phyloP scores from a whole-genome alignment of 805 yeast species.

The Scheffersomyces lignosus region DNA sequence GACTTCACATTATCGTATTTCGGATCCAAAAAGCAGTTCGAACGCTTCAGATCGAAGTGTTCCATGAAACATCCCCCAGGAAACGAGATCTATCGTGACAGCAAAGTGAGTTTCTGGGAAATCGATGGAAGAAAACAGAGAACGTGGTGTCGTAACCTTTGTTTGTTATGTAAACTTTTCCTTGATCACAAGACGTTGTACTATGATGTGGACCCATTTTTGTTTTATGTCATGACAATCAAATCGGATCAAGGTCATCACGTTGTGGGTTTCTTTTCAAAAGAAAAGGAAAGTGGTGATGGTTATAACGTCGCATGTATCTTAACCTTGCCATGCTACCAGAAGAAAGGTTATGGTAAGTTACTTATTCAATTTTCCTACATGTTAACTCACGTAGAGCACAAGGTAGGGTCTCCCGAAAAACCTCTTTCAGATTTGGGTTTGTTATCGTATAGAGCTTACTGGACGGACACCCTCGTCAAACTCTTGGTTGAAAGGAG shows the following conservation, averaged over 20 bases:
- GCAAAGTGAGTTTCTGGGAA: slow-evolving; percentile 90
- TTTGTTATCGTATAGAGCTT: slow-evolving; percentile 87
- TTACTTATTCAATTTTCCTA: slow-evolving; percentile 90
- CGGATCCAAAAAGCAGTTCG: slow-evolving; percentile 87
- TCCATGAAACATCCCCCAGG: slow-evolving; percentile 97
- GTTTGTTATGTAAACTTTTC: slow-evolving; percentile 85
- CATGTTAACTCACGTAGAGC: slow-evolving; percentile 83
- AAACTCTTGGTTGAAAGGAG: slow-evolving; percentile 64
- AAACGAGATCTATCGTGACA: slow-evolving; percentile 93
- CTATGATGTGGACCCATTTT: slow-evolving; percentile 96
- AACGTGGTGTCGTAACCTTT: slow-evolving; percentile 95
- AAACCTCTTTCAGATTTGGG: slow-evolving; percentile 96
- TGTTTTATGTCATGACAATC: slow-evolving; percentile 93
- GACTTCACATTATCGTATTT: slow-evolving; percentile 88
- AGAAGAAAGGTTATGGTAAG: slow-evolving; percentile 91
- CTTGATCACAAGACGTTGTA: slow-evolving; percentile 94
- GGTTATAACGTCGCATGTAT: slow-evolving; percentile 97
- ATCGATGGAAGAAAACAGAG: slow-evolving; percentile 96
- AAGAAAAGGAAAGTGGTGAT: slow-evolving; percentile 95
- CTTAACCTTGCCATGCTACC: slow-evolving; percentile 93
- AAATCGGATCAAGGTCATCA: slow-evolving; percentile 92
- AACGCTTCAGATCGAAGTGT: slow-evolving; percentile 85
- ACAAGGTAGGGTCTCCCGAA: slow-evolving; percentile 94
- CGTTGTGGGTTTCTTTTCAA: slow-evolving; percentile 93
- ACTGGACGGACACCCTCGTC: slow-evolving; percentile 90